A percentile compares a stretch with the other conserved stretches of the same genome.
Conservation (phyloP, 106 monocot species). For the Xerophyta viscosa region DNA sequence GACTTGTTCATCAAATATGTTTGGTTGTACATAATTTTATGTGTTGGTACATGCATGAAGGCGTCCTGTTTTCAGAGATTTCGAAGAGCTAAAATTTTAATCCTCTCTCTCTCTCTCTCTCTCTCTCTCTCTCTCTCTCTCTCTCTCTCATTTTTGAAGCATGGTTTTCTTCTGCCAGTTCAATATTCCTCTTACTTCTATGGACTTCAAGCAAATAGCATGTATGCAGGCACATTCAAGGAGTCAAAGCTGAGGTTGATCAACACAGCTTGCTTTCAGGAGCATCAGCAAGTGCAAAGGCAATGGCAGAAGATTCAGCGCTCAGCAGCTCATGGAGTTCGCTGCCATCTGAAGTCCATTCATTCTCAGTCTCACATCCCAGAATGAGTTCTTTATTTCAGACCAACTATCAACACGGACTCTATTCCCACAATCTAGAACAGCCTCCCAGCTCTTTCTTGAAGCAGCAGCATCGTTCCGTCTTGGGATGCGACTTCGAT, state of each 20-base stretch:
- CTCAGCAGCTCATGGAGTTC: slow-evolving; percentile 8
- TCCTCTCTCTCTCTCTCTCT: too few relatives aligned
- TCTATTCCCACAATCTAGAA: slow-evolving; percentile 8
- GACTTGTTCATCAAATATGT: too few relatives aligned
- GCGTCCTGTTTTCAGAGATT: too few relatives aligned
- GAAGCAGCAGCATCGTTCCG: slow-evolving; percentile 18
- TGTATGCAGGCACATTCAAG: slow-evolving; percentile 35
- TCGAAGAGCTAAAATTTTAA: too few relatives aligned
- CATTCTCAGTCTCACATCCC: not conserved
- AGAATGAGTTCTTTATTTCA: not conserved
- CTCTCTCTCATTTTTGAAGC: too few relatives aligned
- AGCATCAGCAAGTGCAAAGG: slow-evolving; percentile 9
- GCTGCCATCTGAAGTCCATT: slow-evolving; percentile 8
- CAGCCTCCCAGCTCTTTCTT: slow-evolving; percentile 11
- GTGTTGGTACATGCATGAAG: too few relatives aligned
- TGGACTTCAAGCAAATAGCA: not conserved
- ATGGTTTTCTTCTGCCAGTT: not conserved
- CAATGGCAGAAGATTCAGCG: slow-evolving; percentile 6
- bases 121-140: too few relatives aligned
- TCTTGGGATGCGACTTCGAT: slow-evolving; percentile 8
- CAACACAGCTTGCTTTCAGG: slow-evolving; percentile 23
- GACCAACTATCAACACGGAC: not conserved
- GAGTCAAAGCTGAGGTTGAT: slow-evolving; percentile 22
- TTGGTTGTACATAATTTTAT: too few relatives aligned
- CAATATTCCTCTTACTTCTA: not conserved